Conservation (phyloP, 129 eudicot genomes). For the Tagetes patula region DNA sequence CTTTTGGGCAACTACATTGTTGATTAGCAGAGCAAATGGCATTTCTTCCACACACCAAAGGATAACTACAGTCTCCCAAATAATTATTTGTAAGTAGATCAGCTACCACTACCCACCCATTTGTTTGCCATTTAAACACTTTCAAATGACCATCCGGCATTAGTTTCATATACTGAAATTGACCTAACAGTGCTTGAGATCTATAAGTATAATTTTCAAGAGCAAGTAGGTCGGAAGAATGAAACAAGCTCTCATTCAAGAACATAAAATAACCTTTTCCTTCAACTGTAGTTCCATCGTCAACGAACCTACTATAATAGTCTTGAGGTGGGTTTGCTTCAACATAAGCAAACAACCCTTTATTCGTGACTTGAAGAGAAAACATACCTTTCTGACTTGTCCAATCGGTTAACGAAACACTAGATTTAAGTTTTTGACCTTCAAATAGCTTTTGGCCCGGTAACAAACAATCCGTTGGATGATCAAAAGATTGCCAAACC, state of each 20-base stretch:
- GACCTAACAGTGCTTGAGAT: no score
- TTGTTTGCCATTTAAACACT: neutral
- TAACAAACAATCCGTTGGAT: conserved; percentile 36
- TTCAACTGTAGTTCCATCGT: neutral
- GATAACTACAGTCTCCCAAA: conserved; percentile 4
- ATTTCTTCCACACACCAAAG: conserved; percentile 33
- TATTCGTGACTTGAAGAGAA: neutral
- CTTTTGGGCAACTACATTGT: conserved; percentile 23
- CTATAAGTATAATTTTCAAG: no score
- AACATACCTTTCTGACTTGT: conserved; percentile 20
- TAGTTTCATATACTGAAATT: conserved; percentile 22
- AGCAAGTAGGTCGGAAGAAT: neutral
- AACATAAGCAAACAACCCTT: conserved; percentile 13
- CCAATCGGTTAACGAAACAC: conserved; percentile 25
- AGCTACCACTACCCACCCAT: neutral
- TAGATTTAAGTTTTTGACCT: conserved; percentile 36
- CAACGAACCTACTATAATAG: neutral
- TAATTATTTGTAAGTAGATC: neutral
- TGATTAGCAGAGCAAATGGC: conserved; percentile 34
- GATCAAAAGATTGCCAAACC: conserved; percentile 48
- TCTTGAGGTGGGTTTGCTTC: conserved; percentile 24
- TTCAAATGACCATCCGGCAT: conserved; percentile 34
- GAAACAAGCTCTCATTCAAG: neutral
- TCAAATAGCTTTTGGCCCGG: conserved; percentile 19
- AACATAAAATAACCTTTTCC: neutral